A percentile compares a stretch with the other conserved stretches of the same genome.
These are phyloP conservation scores for Ogataea corticis DNA, from an alignment of 805 yeast species.

Conservation along the genomic window DNA sequence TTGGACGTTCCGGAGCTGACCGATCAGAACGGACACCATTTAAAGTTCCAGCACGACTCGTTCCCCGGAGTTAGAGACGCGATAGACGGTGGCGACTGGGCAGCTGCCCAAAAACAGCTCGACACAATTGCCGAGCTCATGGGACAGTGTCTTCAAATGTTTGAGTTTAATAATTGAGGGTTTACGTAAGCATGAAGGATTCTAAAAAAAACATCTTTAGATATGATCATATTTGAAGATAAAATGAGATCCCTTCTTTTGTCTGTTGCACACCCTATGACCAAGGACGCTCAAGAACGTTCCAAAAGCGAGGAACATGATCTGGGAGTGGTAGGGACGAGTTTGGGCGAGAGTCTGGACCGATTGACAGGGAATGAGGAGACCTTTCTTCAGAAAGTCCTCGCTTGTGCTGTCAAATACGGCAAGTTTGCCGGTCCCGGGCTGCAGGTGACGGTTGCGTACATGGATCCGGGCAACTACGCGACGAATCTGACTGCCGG, in stretches of 20 bases:
- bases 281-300: no score
- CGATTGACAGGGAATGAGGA: not conserved
- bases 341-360: not conserved
- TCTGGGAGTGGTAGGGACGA: not conserved
- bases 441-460: slow-evolving; percentile 47
- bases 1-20: slow-evolving; percentile 48
- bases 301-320: no score
- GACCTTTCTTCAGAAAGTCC: not conserved
- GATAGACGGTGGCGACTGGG: slow-evolving; percentile 48
- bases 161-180: slow-evolving; percentile 11
- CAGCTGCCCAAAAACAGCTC: slow-evolving; percentile 54
- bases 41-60: slow-evolving; percentile 53
- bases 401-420: slow-evolving; percentile 30
- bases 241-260: no score
- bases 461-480: slow-evolving; percentile 56
- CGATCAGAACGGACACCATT: slow-evolving; percentile 26
- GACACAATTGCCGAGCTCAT: slow-evolving; percentile 41
- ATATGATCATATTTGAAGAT: no score
- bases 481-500: slow-evolving; percentile 52
- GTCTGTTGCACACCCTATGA: no score
- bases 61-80: slow-evolving; percentile 81
- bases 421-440: slow-evolving; percentile 47
- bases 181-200: no score
- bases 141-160: slow-evolving; percentile 26
- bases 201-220: not conserved